Conservation (phyloP, 192 early-diverging fungal genomes). For the Backusella tarrabulga region DNA sequence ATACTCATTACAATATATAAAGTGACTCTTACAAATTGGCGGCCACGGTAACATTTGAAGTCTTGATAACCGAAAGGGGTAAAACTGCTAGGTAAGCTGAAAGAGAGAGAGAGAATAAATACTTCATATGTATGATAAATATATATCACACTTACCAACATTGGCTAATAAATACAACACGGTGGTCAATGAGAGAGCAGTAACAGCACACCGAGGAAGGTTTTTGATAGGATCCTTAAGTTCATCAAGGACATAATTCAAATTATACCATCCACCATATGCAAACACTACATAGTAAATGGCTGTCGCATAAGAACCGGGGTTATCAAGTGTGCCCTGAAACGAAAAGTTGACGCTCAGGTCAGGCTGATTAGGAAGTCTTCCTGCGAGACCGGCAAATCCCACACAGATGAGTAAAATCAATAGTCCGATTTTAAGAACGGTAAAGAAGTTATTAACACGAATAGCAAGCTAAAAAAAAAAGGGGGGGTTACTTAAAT, state of each 20-base stretch:
- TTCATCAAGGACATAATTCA: slow-evolving; percentile 63
- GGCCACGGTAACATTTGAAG: not conserved
- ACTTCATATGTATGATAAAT: not conserved
- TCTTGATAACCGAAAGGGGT: not conserved
- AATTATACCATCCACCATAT: slow-evolving; percentile 57
- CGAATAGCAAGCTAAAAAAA: not conserved
- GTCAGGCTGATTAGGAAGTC: not conserved
- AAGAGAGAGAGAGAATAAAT: not conserved
- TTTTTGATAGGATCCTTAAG: slow-evolving; percentile 55
- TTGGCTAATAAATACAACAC: slow-evolving; percentile 42
- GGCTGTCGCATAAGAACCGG: not conserved
- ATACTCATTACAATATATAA: not conserved
- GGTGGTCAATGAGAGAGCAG: slow-evolving; percentile 49
- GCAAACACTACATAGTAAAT: slow-evolving; percentile 18
- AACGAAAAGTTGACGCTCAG: not conserved
- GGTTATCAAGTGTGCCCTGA: not conserved
- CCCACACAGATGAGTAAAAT: not conserved
- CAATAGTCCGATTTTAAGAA: not conserved
- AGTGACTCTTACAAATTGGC: not conserved
- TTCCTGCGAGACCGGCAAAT: not conserved
- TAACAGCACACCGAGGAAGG: slow-evolving; percentile 52
- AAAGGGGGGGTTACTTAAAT: not conserved
- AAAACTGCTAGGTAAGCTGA: not conserved
- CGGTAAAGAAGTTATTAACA: not conserved
- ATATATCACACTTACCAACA: not conserved